Percentiles rank a stretch among this genome's conserved stretches.
These are phyloP conservation scores for Fraxinus baroniana DNA, from an alignment of 305 asterid species.

Conservation along the genomic window DNA sequence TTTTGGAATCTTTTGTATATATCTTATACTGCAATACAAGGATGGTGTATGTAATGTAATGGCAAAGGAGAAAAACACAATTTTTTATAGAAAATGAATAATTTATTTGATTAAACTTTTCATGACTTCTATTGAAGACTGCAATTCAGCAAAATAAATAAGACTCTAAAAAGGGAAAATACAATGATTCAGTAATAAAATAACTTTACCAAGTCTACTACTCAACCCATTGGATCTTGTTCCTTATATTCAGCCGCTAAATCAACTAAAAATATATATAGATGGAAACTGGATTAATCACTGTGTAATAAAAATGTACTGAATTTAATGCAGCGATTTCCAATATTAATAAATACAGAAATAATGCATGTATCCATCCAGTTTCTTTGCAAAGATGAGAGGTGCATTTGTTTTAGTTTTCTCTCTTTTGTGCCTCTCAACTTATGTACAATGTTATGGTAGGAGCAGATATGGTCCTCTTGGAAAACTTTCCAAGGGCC, in stretches of 20 bases:
- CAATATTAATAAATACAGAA: neutral
- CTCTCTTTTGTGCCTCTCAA: constrained; percentile 23
- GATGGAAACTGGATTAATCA: neutral
- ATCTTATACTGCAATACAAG: neutral
- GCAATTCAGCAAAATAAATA: neutral
- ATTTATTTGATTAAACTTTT: neutral
- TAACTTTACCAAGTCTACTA: neutral
- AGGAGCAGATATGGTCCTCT: constrained; percentile 27
- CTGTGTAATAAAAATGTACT: neutral
- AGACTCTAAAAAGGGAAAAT: neutral
- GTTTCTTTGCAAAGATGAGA: constrained; percentile 24
- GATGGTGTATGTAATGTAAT: neutral
- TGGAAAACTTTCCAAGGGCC: constrained; percentile 3
- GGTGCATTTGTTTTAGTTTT: constrained; percentile 9
- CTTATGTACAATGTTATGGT: constrained; percentile 31
- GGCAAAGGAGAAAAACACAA: neutral
- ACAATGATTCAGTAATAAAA: neutral
- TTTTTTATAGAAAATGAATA: neutral
- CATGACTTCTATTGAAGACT: neutral
- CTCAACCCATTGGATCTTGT: neutral
- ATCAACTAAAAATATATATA: neutral
- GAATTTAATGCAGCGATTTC: neutral
- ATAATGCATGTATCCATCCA: neutral
- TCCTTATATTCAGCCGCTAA: neutral
- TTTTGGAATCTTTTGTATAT: neutral